Evolutionary conservation across 2,329 filamentous ascomycete genomes (phyloP).

Genomic region (Colletotrichum aenigma): DNA sequence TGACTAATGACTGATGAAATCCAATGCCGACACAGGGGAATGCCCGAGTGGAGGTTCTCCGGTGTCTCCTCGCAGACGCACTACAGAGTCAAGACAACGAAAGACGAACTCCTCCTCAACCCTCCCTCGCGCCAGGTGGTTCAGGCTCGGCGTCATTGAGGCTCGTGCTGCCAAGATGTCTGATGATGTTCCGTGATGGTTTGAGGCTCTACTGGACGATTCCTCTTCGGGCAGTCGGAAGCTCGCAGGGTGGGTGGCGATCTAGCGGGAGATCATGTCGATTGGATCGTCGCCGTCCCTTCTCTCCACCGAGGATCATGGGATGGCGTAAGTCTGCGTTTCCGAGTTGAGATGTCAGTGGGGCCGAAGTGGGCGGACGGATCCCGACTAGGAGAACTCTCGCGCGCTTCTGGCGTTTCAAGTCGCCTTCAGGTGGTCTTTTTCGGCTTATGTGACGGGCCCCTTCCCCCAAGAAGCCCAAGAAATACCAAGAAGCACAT

Average conservation of each 20-base stretch:
- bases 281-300: conserved; percentile 14
- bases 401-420: conserved; percentile 12
- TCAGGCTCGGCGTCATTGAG: not conserved
- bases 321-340: conserved; percentile 17
- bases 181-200: conserved; percentile 19
- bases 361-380: conserved; percentile 10
- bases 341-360: conserved; percentile 9
- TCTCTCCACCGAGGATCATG: conserved; percentile 2
- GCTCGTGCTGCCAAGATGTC: conserved; percentile 14
- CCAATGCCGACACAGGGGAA: not conserved
- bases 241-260: not conserved
- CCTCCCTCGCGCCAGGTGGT: not conserved
- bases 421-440: not conserved
- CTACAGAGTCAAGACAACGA: not conserved
- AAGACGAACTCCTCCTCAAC: not conserved
- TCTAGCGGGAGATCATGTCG: conserved; percentile 15
- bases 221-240: not conserved
- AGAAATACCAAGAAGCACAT: not conserved
- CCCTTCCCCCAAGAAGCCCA: not conserved
- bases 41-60: not conserved
- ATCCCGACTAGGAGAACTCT: not conserved
- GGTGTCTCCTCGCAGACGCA: not conserved
- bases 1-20: not conserved
- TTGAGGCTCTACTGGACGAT: conserved; percentile 17
- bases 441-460: not conserved